Evolutionary conservation across 371 early-diverging fungal species (phyloP).

Genomic region (Circinella minor): DNA sequence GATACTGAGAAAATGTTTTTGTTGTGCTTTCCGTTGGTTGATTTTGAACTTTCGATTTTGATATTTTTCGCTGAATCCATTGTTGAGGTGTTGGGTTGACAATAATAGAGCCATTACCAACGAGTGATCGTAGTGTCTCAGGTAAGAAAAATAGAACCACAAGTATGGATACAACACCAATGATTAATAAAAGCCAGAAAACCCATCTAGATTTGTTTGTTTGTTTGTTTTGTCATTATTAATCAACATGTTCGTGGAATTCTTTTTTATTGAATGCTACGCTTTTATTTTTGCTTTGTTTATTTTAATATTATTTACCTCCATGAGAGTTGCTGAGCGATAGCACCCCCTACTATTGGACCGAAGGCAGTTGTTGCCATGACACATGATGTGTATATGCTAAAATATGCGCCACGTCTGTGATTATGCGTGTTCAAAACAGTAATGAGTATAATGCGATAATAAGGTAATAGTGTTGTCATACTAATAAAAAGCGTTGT

Average conservation of each 20-base stretch:
- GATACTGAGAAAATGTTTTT: not conserved
- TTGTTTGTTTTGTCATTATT: not conserved
- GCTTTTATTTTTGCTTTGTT: not conserved
- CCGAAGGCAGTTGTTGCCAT: constrained; percentile 48
- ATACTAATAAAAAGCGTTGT: too few species aligned
- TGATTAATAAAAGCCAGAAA: constrained; percentile 58
- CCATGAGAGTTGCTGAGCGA: constrained; percentile 16
- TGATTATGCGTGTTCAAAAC: too few species aligned
- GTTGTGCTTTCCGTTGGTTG: not conserved
- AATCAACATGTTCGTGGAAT: not conserved
- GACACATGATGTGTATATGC: constrained; percentile 51
- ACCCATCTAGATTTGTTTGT: constrained; percentile 32
- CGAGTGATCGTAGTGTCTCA: constrained; percentile 60
- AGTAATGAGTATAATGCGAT: not conserved
- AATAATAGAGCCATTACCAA: constrained; percentile 32
- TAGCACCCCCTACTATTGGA: constrained; percentile 45
- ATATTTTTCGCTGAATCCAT: constrained; percentile 6
- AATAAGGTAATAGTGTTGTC: not conserved
- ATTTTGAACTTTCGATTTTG: not conserved
- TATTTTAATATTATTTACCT: not conserved
- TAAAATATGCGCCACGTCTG: constrained; percentile 56
- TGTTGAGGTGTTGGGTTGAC: constrained; percentile 33
- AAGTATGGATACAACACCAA: constrained; percentile 47
- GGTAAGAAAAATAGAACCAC: constrained; percentile 57
- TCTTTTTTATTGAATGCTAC: too few species aligned